These are phyloP conservation scores for Haplosporangium gracile DNA, from an alignment of 192 early-diverging fungal species.

Conservation along the genomic window DNA sequence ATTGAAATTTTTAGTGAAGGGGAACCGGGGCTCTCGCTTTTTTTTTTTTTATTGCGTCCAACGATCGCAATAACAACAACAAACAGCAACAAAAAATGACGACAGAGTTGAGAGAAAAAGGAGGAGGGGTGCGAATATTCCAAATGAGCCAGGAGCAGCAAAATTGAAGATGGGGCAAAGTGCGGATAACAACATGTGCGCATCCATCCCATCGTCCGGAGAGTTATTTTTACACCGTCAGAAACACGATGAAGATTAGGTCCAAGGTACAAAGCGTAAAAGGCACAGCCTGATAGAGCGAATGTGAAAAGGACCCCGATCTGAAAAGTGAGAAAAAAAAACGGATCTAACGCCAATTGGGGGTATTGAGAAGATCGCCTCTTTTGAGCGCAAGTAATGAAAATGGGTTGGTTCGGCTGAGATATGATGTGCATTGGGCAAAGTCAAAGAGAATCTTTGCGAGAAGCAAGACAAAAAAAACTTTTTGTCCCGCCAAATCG, in stretches of 20 bases:
- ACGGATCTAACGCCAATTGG: background rate
- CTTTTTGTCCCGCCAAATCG: background rate
- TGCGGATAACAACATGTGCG: too few relatives aligned
- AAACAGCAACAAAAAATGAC: too few relatives aligned
- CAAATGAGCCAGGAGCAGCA: too few relatives aligned
- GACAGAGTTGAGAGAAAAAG: too few relatives aligned
- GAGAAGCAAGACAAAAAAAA: background rate
- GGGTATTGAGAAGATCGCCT: background rate
- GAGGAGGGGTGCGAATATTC: too few relatives aligned
- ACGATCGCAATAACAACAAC: too few relatives aligned
- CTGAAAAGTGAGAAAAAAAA: background rate
- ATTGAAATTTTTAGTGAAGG: background rate
- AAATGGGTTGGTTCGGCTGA: too few relatives aligned
- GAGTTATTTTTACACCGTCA: too few relatives aligned
- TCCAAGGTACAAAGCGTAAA: too few relatives aligned
- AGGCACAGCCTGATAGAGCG: background rate
- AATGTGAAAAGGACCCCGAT: background rate
- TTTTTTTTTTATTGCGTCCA: background rate
- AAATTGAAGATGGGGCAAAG: too few relatives aligned
- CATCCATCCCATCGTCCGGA: too few relatives aligned
- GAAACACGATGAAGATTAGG: too few relatives aligned
- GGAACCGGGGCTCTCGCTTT: background rate
- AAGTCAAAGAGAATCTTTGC: background rate
- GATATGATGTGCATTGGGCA: background rate
- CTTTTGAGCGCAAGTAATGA: background rate